Base-by-base conservation (phyloP, 495 filamentous ascomycete species). In the Trichoderma parareesei region DNA sequence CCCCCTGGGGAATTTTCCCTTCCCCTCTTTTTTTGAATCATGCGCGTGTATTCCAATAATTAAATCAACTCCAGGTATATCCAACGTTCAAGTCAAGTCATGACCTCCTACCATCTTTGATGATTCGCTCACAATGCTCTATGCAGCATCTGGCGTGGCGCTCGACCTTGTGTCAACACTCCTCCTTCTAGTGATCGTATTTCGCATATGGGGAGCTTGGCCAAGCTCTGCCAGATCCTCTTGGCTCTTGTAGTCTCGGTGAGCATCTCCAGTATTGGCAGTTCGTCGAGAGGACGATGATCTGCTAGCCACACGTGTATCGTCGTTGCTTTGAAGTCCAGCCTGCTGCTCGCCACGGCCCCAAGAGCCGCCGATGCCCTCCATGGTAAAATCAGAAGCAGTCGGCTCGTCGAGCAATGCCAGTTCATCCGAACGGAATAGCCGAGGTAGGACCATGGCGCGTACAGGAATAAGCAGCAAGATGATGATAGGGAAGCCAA, bases 401-500 rank as follows among this genome's bases (percentile, higher is more conserved):
- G 92, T 92, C 1, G 90, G 88, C 41, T 75, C 87, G 78, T 98
- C 93, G 69, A 98, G 72, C 3, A 87, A 70, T 0, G 73, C 71
- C 49, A 98, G 72, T 77, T 97, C 93, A 68, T 87, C 81, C 0
- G 76, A 68, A 0, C 77, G 79, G 67, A 97, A 90, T 75, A 82
- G 86, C 48, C 76, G 76, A 4, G 92, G 92, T 65, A 98, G 69
- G n/a, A 93, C 49, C 63, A 87, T 80, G 9, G 87, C 87, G 9
- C 93, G 78, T 1, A 90, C 72, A 0, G 93, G 93, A n/a, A 97
- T 87, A 16, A 97, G 75, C 18, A 85, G 69, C 13, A 95, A 70
- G 71, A 98, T 95, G 64, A 97, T 84, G 8, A 97, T 84, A 4
- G 93, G 93, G 71, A 97, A 98, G 3, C 93, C 90, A 48, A 98